Base-by-base conservation (phyloP, 2,329 filamentous ascomycete genomes). In the Laburnicola sp. region DNA sequence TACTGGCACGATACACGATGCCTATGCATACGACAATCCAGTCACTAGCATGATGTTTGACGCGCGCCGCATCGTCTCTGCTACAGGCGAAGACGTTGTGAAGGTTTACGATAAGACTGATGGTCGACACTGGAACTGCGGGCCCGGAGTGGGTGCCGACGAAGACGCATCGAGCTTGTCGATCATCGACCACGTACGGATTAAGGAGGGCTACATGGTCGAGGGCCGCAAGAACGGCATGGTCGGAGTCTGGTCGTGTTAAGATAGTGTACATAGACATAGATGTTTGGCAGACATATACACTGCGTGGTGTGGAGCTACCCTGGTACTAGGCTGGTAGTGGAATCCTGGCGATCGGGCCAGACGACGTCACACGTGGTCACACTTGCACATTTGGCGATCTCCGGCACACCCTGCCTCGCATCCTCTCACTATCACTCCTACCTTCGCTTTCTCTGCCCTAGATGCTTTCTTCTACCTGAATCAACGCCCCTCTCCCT, bases 51-150 rank as follows among this genome's bases (percentile, higher is more conserved):
- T 97, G 91, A 96, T 95, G 87, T 99, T 99, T 71, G 94, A 99
- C 74, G 77, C 84, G 10, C 86, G 92, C 45, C 85, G 92, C 44
- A 99, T 99, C 60, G 91, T 94, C 30, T 85, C 88, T 45, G 93
- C 94, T 2, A 91, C 91, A 0, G 89, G 92, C 36, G 94, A 97
- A 73, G 86, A 91, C 65, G 91, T 97, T 23, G 92, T 94, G 63
- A 99, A 99, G 76, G 88, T 99, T 53, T 99, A 97, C 76, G 94
- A 99, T 77, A 97, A 97, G 80, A 87, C 91, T 2, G 94, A 99
- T 70, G 91, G 91, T 35, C 81, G 90, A 54, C 94, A 97, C 74
- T 99, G 94, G 94, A 91, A 96, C 72, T 97, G 92, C 74, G 94
- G 94, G 46, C 86, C 91, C 2, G 93, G 92, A 31, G 84, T 88